Base-by-base conservation (phyloP, 768 basidiomycete genomes). In the Phanerochaete carnosa region DNA sequence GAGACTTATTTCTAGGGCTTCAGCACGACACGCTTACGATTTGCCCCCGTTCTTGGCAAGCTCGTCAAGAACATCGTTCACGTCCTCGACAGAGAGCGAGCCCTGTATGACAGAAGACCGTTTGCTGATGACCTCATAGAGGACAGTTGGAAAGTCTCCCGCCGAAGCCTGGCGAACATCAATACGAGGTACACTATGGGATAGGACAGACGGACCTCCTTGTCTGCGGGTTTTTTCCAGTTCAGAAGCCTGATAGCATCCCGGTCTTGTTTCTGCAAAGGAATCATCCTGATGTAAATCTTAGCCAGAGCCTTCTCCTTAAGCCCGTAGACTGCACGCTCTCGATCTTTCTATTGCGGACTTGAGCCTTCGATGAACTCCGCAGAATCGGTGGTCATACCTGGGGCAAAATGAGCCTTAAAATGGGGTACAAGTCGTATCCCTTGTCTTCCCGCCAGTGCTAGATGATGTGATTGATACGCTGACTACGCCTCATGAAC, bases 291-390 rank as follows among this genome's bases (percentile, higher is more conserved):
- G 76, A 96, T 93, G 70, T 95, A 97, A 11, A 85, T 86, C 73
- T 95, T 98, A 4, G 95, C 95, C 2, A 99, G 77, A 69, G 90
- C 92, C 75, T 90, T 91, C 77, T 99, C 97, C 72, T 99, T 99
- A 65, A 97, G 74, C 15, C 94, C 92, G 72, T 98, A 99, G 0
- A 95, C 88, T 0, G 92, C 84, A 56, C 97, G 86, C 63, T 98
- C 94, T 33, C 89, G 83, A 71, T 98, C 97, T 84, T 97, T 92
- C 94, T 98, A 72, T 23, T 15, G 53, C 52, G 30, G 1, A 33
- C 54, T 69, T 55, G 39, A 63, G 57, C n/a, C 12, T 28, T 25
- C 37, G 33, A 15, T 29, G 13, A 2, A 28, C 5, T 12, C 15
- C 1, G 2, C 25, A 33, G 25, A 47, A 35, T 15, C 55, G 30